Conservation (phyloP, 768 basidiomycete genomes). For the Collybia mongolica region DNA sequence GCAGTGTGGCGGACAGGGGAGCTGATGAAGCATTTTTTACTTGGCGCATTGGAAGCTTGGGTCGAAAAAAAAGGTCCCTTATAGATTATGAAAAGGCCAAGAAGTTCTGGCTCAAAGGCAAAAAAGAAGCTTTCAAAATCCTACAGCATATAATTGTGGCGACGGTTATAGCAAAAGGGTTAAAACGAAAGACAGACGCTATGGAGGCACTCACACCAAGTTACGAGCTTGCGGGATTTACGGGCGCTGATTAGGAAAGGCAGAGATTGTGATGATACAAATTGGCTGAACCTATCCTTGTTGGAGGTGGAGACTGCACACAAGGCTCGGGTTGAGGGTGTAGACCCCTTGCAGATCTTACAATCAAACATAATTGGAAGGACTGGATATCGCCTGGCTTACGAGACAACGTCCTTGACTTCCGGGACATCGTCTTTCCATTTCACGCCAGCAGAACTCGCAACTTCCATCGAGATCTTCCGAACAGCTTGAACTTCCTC, state of each 20-base stretch:
- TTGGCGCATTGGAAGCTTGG: constrained; percentile 12
- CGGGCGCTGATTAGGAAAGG: constrained; percentile 12
- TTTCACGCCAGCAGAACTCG: constrained; percentile 41
- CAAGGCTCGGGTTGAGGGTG: background rate
- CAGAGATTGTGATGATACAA: constrained; percentile 9
- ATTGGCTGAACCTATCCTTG: constrained; percentile 17
- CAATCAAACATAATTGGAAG: background rate
- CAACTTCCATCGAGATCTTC: constrained; percentile 51
- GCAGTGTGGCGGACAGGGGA: constrained; percentile 2
- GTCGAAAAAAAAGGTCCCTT: constrained; percentile 6
- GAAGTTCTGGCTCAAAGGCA: constrained; percentile 21
- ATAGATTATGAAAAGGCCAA: constrained; percentile 19
- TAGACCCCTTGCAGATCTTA: background rate
- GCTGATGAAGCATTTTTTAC: constrained; percentile 5
- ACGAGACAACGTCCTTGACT: constrained; percentile 18
- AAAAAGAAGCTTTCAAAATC: constrained; percentile 17
- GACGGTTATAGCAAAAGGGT: constrained; percentile 10
- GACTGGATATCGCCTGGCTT: background rate
- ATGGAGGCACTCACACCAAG: constrained; percentile 1
- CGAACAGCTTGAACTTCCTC: constrained; percentile 56
- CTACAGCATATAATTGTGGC: constrained; percentile 18
- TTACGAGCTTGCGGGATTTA: constrained; percentile 6
- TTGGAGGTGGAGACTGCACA: constrained; percentile 9
- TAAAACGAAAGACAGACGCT: constrained; percentile 9
- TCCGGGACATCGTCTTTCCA: constrained; percentile 59